Base-by-base conservation (phyloP, 768 basidiomycete genomes). In the Boletus huronensis region DNA sequence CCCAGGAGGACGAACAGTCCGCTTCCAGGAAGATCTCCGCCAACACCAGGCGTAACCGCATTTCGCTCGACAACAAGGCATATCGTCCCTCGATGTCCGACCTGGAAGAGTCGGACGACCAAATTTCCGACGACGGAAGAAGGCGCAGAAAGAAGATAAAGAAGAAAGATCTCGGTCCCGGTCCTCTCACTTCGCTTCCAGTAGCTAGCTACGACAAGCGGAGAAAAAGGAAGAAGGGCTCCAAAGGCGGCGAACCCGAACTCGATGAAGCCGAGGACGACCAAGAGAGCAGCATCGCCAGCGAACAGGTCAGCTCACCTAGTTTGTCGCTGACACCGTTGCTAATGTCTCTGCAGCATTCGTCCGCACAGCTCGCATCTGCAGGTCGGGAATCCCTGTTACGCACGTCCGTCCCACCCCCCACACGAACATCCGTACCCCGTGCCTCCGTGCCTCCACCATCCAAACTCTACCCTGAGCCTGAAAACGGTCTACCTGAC, bases 31-130 rank as follows among this genome's bases (percentile, higher is more conserved):
- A 71, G 65, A 57, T 67, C 10, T 57, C 62, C 23, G 64, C 72
- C 1, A 64, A 62, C 8, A 72, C 77, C 57, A 81, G 76, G 65
- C 80, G 83, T 25, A 79, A 78, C 60, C 82, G 85, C 31, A 88
- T 90, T 57, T 87, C 87, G 0, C 63, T 74, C 23, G 91, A 93
- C 68, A 90, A 92, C 72, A 89, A 87, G 67, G 90, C 90, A 0
- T 93, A 92, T 63, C 80, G 80, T 50, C 90, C 90, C 19, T 71
- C 82, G 1, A 67, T 69, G 52, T 87, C 84, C 8, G 87, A 88
- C 59, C 60, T 81, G 32, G 88, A 90, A 38, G 79, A 81, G 8
- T 83, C 84, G 7, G 85, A 83, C 32, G 83, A 85, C 47, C 80
- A 82, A 46, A 76, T 79, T 31, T 81, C 80, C 25, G 81, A 77